A percentile compares a stretch with the other conserved stretches of the same genome.
Evolutionary conservation across 805 yeast genomes (phyloP).

Genomic region (Myxozyma mucilagina): DNA sequence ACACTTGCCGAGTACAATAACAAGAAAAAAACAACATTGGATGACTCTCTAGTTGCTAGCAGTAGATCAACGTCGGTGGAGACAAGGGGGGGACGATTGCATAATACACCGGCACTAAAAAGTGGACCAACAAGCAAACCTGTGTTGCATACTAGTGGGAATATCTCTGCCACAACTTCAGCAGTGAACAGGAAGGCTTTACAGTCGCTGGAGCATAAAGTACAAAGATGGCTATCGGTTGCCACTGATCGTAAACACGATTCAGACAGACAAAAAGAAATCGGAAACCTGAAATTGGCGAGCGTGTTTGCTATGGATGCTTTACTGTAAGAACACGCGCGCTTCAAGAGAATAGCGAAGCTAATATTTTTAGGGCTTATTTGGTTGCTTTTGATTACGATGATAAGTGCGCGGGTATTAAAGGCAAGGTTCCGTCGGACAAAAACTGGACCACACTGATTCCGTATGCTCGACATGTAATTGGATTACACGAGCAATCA

Average conservation of each 20-base stretch:
- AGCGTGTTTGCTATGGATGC: constrained; percentile 44
- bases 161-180: constrained; percentile 6
- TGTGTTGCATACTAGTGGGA: constrained; percentile 17
- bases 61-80: not conserved
- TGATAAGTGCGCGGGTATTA: constrained; percentile 24
- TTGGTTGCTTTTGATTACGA: constrained; percentile 35
- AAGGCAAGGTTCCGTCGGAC: constrained; percentile 24
- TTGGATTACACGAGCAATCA: constrained; percentile 26
- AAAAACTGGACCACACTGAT: constrained; percentile 32
- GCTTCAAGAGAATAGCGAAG: not conserved
- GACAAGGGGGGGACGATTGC: not conserved
- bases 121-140: constrained; percentile 9
- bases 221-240: constrained; percentile 41
- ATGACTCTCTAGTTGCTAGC: not conserved
- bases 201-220: constrained; percentile 22
- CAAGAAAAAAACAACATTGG: constrained; percentile 7
- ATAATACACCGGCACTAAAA: not conserved
- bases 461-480: constrained; percentile 29
- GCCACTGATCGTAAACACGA: constrained; percentile 46
- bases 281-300: constrained; percentile 38
- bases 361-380: constrained; percentile 23
- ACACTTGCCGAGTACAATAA: constrained; percentile 18
- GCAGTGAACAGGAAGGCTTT: constrained; percentile 34
- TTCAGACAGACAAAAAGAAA: constrained; percentile 40
- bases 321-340: constrained; percentile 34